These are phyloP conservation scores for Neurospora hispaniola DNA, from an alignment of 495 filamentous ascomycete genomes.

Conservation along the genomic window DNA sequence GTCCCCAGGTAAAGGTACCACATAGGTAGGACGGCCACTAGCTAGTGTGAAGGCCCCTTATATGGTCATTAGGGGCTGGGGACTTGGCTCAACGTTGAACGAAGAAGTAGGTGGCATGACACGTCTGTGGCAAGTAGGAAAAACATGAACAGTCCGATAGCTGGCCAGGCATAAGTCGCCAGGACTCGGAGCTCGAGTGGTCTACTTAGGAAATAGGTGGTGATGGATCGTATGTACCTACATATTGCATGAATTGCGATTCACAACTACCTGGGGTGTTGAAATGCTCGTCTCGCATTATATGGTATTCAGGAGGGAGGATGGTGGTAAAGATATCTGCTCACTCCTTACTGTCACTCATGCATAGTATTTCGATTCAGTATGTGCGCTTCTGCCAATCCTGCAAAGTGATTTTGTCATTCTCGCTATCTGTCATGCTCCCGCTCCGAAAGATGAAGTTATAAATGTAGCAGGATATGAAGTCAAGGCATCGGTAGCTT, in stretches of 20 bases:
- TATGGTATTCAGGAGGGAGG: background rate
- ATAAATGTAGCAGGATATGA: background rate
- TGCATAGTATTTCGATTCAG: background rate
- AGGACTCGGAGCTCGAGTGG: background rate
- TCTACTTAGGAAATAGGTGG: background rate
- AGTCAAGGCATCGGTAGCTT: background rate
- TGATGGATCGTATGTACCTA: background rate
- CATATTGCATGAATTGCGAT: background rate
- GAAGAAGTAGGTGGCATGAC: background rate
- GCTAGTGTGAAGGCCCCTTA: background rate
- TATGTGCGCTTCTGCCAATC: background rate
- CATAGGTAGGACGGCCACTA: background rate
- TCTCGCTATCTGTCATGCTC: background rate
- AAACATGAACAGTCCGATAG: background rate
- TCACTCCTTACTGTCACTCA: background rate
- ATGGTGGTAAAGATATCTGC: background rate
- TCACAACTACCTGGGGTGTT: background rate
- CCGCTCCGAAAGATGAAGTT: background rate
- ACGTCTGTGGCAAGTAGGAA: background rate
- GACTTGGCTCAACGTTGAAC: background rate
- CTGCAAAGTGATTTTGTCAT: background rate
- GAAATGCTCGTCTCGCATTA: background rate
- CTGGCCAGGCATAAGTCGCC: background rate
- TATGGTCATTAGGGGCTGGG: background rate
- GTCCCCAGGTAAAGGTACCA: background rate